A percentile compares a stretch with the other conserved stretches of the same genome.
Evolutionary conservation across 2,329 filamentous ascomycete genomes (phyloP).

Genomic region (Epichloe typhina): DNA sequence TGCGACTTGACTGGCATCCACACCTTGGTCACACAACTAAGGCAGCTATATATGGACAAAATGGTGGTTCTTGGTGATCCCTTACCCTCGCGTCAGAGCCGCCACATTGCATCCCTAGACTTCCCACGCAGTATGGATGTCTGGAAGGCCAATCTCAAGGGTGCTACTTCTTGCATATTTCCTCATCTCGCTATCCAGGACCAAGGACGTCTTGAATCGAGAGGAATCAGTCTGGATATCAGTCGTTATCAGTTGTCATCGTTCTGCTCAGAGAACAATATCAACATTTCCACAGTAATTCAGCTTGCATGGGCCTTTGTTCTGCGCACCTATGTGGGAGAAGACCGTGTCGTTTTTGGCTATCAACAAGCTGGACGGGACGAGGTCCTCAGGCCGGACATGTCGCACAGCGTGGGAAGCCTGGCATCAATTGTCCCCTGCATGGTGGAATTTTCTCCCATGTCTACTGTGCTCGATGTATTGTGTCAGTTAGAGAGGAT

Average conservation of each 20-base stretch:
- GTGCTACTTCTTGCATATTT: slow-evolving; percentile 30
- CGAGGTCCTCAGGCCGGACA: slow-evolving; percentile 26
- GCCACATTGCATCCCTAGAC: slow-evolving; percentile 16
- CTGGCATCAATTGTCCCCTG: slow-evolving; percentile 29
- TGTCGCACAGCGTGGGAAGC: slow-evolving; percentile 31
- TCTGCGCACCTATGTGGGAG: slow-evolving; percentile 39
- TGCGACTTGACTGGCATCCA: slow-evolving; percentile 35
- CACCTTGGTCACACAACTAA: slow-evolving; percentile 33
- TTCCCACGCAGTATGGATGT: slow-evolving; percentile 25
- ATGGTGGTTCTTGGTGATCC: slow-evolving; percentile 14
- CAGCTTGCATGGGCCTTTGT: slow-evolving; percentile 48
- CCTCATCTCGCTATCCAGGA: slow-evolving; percentile 23
- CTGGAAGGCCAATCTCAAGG: slow-evolving; percentile 29
- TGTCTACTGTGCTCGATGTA: slow-evolving; percentile 19
- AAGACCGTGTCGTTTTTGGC: slow-evolving; percentile 41
- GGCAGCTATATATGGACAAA: slow-evolving; percentile 28
- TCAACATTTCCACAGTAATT: slow-evolving; percentile 36
- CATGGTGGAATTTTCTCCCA: slow-evolving; percentile 17
- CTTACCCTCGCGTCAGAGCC: slow-evolving; percentile 14
- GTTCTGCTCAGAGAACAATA: slow-evolving; percentile 25
- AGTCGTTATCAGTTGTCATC: slow-evolving; percentile 26
- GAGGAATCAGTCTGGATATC: slow-evolving; percentile 27
- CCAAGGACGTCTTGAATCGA: slow-evolving; percentile 18
- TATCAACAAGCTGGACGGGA: slow-evolving; percentile 33
- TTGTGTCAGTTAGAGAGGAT: slow-evolving; percentile 21